Conservation (phyloP, 2,329 filamentous ascomycete genomes). For the Aspergillus persii region DNA sequence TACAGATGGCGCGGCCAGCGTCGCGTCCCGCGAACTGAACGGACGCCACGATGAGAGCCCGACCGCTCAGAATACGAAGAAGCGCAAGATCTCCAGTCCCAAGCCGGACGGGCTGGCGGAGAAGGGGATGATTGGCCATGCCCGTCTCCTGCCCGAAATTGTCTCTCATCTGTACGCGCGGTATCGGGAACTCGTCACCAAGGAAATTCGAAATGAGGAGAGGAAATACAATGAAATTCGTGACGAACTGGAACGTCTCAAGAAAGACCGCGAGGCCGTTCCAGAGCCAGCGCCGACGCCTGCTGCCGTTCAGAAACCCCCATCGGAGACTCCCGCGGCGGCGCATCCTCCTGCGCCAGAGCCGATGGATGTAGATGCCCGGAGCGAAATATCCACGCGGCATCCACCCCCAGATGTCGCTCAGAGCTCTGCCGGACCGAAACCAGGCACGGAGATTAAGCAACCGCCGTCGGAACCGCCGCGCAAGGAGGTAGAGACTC, state of each 20-base stretch:
- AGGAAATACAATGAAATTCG: slow-evolving; percentile 61
- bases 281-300: slow-evolving; percentile 5
- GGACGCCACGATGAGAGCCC: slow-evolving; percentile 24
- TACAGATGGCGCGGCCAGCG: slow-evolving; percentile 31
- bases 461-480: slow-evolving; percentile 8
- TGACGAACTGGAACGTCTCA: slow-evolving; percentile 66
- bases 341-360: slow-evolving; percentile 20
- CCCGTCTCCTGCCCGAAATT: slow-evolving; percentile 66
- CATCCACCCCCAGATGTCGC: slow-evolving; percentile 8
- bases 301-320: slow-evolving; percentile 1
- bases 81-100: slow-evolving; percentile 71
- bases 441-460: slow-evolving; percentile 1
- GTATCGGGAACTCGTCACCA: slow-evolving; percentile 69
- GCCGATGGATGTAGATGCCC: slow-evolving; percentile 30
- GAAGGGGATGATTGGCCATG: slow-evolving; percentile 57
- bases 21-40: slow-evolving; percentile 10
- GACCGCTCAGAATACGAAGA: slow-evolving; percentile 57
- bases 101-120: slow-evolving; percentile 65
- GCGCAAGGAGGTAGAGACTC: slow-evolving; percentile 9
- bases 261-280: slow-evolving; percentile 53
- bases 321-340: slow-evolving; percentile 6
- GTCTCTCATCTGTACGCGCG: slow-evolving; percentile 71
- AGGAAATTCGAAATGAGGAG: slow-evolving; percentile 73
- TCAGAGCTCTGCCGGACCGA: slow-evolving; percentile 7
- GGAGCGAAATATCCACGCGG: slow-evolving; percentile 18